A percentile compares a stretch with the other conserved stretches of the same genome.
phyloP scores from a whole-genome alignment of 1,284 basidiomycete genomes.

The Rhodotorula sp. region DNA sequence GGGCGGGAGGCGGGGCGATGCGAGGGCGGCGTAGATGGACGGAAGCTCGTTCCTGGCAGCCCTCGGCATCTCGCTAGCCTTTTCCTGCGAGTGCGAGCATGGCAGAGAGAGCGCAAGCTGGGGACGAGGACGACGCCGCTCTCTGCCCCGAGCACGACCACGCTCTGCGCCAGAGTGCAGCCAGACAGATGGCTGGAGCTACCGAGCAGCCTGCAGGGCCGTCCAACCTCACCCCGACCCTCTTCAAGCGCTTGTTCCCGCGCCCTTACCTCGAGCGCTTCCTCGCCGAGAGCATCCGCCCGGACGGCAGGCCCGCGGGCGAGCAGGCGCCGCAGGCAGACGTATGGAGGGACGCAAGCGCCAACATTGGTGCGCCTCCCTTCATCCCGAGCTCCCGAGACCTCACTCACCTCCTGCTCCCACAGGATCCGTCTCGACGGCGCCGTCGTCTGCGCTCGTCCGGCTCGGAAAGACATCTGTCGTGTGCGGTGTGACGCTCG shows the following conservation, averaged over 20 bases:
- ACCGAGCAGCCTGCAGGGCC: background rate
- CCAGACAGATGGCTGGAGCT: too few relatives aligned
- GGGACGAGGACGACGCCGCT: background rate
- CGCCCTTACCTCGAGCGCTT: constrained; percentile 76
- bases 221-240: constrained; percentile 51
- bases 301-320: constrained; percentile 64
- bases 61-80: background rate
- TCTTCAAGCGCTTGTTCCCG: constrained; percentile 80
- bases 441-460: constrained; percentile 84
- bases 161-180: background rate
- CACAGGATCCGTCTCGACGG: constrained; percentile 81
- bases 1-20: background rate
- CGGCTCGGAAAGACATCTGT: constrained; percentile 86
- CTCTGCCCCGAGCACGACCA: background rate
- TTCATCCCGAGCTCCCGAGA: background rate
- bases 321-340: constrained; percentile 14
- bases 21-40: constrained; percentile 9
- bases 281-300: constrained; percentile 67
- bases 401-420: background rate
- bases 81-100: background rate
- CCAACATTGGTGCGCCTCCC: constrained; percentile 67
- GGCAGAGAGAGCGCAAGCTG: background rate
- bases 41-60: background rate
- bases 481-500: constrained; percentile 91
- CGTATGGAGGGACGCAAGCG: constrained; percentile 66